Conservation (phyloP, 352 stramenopile species). For the Globisporangium paddicum region DNA sequence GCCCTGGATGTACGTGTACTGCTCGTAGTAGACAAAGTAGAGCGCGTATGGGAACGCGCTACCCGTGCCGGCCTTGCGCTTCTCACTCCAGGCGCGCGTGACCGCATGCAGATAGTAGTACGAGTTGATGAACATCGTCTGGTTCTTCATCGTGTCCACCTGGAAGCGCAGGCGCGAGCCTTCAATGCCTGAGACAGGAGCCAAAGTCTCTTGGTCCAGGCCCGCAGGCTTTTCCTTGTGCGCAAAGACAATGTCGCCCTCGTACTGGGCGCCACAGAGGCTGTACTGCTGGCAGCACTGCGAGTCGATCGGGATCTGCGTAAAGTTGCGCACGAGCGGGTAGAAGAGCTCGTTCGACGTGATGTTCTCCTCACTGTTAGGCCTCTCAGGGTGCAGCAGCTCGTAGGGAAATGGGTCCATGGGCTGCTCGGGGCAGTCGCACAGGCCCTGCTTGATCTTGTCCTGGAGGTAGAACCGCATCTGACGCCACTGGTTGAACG, state of each 20-base stretch:
- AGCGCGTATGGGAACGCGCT: constrained; percentile 85
- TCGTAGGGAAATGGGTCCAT: constrained; percentile 83
- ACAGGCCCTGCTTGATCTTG: constrained; percentile 52
- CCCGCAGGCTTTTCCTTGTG: constrained; percentile 9
- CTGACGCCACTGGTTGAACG: constrained; percentile 85
- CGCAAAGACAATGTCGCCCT: constrained; percentile 78
- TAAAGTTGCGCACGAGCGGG: constrained; percentile 81
- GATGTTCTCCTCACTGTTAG: constrained; percentile 15
- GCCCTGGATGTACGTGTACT: constrained; percentile 91
- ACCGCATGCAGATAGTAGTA: constrained; percentile 83
- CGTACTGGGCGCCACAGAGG: constrained; percentile 84
- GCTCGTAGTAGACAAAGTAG: constrained; percentile 91
- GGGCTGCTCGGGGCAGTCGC: constrained; percentile 70
- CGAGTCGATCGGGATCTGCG: constrained; percentile 83
- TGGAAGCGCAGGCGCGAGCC: constrained; percentile 86
- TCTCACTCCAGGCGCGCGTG: constrained; percentile 34
- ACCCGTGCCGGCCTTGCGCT: not conserved
- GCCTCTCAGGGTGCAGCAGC: constrained; percentile 6
- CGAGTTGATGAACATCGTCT: constrained; percentile 89
- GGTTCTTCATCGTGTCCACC: constrained; percentile 78
- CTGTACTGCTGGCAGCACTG: constrained; percentile 87
- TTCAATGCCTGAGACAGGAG: constrained; percentile 31
- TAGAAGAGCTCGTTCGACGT: constrained; percentile 74
- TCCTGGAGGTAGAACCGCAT: constrained; percentile 77
- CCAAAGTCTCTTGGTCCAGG: not conserved